Conservation (phyloP, 805 yeast species). For the Sugiyamaella qingdaonensis region DNA sequence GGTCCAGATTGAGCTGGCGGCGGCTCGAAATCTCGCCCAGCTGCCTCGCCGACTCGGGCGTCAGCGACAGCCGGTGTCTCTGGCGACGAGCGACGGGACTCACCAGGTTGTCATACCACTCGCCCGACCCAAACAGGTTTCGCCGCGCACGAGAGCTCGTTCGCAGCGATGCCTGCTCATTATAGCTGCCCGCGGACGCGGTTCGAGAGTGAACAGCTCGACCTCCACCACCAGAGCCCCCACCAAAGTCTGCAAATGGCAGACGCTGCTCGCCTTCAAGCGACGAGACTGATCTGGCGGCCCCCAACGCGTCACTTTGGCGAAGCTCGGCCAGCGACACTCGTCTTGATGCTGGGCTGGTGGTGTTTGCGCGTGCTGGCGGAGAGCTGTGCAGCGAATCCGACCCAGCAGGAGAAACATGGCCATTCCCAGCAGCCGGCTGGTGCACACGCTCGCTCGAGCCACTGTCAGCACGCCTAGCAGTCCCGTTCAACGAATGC, state of each 20-base stretch:
- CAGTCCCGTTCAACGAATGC: no score
- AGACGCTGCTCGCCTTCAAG: not conserved
- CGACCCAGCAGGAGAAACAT: no score
- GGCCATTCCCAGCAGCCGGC: no score
- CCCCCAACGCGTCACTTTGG: not conserved
- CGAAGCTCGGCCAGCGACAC: not conserved
- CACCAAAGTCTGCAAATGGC: not conserved
- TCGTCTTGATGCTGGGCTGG: not conserved
- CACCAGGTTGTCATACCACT: constrained; percentile 6
- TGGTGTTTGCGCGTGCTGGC: constrained; percentile 1
- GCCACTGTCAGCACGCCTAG: no score
- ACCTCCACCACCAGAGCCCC: not conserved
- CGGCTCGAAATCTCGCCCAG: constrained; percentile 9
- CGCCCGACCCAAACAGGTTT: not conserved
- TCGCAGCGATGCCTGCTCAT: not conserved
- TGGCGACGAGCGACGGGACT: constrained; percentile 15
- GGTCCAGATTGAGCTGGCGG: constrained; percentile 2
- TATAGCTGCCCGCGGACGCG: not conserved
- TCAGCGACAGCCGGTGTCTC: constrained; percentile 4
- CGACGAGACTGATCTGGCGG: not conserved
- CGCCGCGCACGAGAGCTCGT: not conserved
- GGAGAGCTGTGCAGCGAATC: not conserved
- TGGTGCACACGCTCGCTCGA: no score
- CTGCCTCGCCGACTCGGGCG: constrained; percentile 5
- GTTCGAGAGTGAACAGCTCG: not conserved